A percentile compares a stretch with the other conserved stretches of the same genome.
phyloP scores from a whole-genome alignment of 1,139 yeast genomes.

The Hansenula lynferdii region DNA sequence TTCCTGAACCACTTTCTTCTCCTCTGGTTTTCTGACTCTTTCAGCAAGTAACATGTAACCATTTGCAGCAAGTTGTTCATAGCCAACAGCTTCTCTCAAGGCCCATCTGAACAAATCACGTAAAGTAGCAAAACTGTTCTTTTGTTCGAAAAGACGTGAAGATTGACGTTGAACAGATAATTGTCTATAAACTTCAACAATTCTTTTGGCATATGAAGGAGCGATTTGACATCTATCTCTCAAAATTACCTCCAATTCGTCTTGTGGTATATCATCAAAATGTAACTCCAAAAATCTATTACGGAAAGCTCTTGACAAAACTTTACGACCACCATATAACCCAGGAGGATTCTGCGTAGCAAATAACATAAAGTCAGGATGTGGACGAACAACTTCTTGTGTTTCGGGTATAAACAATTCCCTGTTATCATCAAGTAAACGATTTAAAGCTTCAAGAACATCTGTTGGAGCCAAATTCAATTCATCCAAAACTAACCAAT shows the following conservation, averaged over 20 bases:
- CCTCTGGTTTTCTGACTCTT: conserved; percentile 79
- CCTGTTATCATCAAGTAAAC: conserved; percentile 91
- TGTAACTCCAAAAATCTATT: conserved; percentile 94
- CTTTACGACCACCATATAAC: conserved; percentile 92
- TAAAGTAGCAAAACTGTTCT: conserved; percentile 92
- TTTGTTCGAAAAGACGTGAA: conserved; percentile 84
- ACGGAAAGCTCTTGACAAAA: conserved; percentile 89
- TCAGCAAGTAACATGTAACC: conserved; percentile 95
- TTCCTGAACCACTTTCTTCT: conserved; percentile 65
- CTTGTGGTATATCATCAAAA: conserved; percentile 96
- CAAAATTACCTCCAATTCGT: conserved; percentile 84
- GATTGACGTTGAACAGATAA: conserved; percentile 83
- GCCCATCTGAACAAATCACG: conserved; percentile 99
- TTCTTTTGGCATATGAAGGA: conserved; percentile 85
- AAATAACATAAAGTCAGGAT: conserved; percentile 94
- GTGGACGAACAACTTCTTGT: conserved; percentile 90
- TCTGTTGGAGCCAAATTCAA: conserved; percentile 97
- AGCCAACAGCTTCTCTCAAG: conserved; percentile 86
- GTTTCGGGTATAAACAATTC: conserved; percentile 96
- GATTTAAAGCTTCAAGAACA: conserved; percentile 91
- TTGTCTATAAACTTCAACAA: conserved; percentile 88
- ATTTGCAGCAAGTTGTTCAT: conserved; percentile 89
- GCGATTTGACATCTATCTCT: conserved; percentile 90
- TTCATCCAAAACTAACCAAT: conserved; percentile 97
- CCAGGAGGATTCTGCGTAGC: conserved; percentile 99